Evolutionary conservation across 768 basidiomycete species (phyloP), one percentile per base, ranked within the genome.

Genomic region (Hydnomerulius pinastri): DNA sequence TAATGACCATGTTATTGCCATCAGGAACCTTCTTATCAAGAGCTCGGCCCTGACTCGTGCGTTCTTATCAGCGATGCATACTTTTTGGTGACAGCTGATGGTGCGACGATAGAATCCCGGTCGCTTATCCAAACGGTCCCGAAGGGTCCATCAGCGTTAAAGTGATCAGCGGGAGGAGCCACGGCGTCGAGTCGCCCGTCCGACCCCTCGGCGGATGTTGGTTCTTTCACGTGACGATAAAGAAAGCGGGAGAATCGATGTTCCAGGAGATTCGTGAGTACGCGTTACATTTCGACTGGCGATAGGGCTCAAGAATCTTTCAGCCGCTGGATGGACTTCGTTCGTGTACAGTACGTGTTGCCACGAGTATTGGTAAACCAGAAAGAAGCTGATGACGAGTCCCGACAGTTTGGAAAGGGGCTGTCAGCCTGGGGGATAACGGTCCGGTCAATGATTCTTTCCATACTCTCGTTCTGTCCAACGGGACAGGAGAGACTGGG

Each of bases 171-270:
- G 96, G 96, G 5, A 86, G 85, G 65, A 90, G 90, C 51, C 83
- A 94, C 56, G 92, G 90, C 11, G 77, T 84, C 12, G 86, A 87
- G 62, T 94, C 92, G 2, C 93, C 93, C 23, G 94, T 98, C 20
- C 76, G 87, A 41, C 92, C 92, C 0, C 79, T 94, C 1, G 95
- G 95, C 11, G 95, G 95, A 5, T 95, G 93, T 69, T 95, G 92
- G 90, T 97, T 83, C 69, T 86, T 95, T 72, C 91, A 95, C 62
- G 71, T 87, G 53, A 82, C 73, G 50, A 84, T 95, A 65, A 70
- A 77, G 23, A 77, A 78, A 52, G 77, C 81, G 25, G 83, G 80
- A 2, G 74, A 69, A 35, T 62, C 65, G 25, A 77, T 92, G 25
- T 96, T 90, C 73, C 95, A 95, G 65, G 82, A 86, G 9, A 75